Percentiles rank a stretch among this genome's conserved stretches.
phyloP scores from a whole-genome alignment of 1,284 basidiomycete species.

The Rhizoctonia solani region DNA sequence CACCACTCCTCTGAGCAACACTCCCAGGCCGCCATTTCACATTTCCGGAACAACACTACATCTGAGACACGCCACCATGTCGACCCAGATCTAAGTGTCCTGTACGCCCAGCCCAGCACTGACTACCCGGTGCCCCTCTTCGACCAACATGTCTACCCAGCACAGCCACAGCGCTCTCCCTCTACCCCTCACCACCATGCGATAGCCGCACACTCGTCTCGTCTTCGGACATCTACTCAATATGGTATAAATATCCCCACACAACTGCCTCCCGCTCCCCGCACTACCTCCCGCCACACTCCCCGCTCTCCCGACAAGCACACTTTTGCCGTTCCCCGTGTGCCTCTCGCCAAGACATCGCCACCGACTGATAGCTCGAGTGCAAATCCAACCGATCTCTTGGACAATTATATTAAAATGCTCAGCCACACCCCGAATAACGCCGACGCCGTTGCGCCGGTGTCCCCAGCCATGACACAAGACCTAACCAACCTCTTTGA shows the following conservation, averaged over 20 bases:
- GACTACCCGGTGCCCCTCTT: not conserved
- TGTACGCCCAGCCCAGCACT: slow-evolving; percentile 5
- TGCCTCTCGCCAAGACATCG: not conserved
- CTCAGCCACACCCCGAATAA: slow-evolving; percentile 16
- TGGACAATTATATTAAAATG: slow-evolving; percentile 19
- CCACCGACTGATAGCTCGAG: not conserved
- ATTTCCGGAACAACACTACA: slow-evolving; percentile 13
- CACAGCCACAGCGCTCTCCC: not conserved
- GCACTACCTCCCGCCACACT: slow-evolving; percentile 23
- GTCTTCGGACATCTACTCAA: slow-evolving; percentile 12
- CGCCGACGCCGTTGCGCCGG: slow-evolving; percentile 12
- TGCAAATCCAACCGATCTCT: not conserved
- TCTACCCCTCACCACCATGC: slow-evolving; percentile 15
- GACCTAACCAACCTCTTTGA: not conserved
- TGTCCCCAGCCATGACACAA: not conserved
- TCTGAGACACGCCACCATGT: slow-evolving; percentile 28
- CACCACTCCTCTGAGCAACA: not conserved
- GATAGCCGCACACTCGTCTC: not conserved
- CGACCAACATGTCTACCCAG: not conserved
- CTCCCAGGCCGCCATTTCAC: slow-evolving; percentile 27
- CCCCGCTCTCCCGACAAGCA: slow-evolving; percentile 20
- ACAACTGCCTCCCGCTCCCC: not conserved
- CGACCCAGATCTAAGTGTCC: slow-evolving; percentile 30
- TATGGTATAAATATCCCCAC: slow-evolving; percentile 23
- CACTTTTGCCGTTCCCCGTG: slow-evolving; percentile 14